A percentile compares a stretch with the other conserved stretches of the same genome.
Evolutionary conservation across 73 alveolate species (phyloP).

Genomic region (Diophrys appendiculata): DNA sequence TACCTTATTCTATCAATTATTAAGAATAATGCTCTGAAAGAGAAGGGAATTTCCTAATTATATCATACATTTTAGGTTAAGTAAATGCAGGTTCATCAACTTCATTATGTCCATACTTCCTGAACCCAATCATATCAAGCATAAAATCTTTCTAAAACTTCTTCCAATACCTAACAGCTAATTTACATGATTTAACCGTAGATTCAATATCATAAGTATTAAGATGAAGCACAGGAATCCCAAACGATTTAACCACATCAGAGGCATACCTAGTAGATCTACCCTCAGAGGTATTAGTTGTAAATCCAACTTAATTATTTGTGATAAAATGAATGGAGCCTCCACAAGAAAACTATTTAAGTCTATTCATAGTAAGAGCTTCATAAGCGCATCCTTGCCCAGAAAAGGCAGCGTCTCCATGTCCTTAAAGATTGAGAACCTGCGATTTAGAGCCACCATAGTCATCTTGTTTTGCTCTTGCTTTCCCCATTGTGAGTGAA

Average conservation of each 20-base stretch:
- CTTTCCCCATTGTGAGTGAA: conserved; percentile 81
- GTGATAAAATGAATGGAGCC: conserved; percentile 85
- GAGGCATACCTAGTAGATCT: conserved; percentile 66
- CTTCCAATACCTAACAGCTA: conserved; percentile 78
- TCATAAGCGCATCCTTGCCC: conserved; percentile 92
- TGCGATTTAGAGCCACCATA: conserved; percentile 42
- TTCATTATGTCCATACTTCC: conserved; percentile 87
- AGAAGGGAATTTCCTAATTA: conserved; percentile 56
- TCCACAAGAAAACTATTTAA: conserved; percentile 62
- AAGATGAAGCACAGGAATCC: conserved; percentile 71
- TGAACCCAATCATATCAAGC: conserved; percentile 72
- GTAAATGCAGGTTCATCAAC: conserved; percentile 83
- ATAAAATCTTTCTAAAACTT: conserved; percentile 69
- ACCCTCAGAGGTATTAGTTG: conserved; percentile 75
- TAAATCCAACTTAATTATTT: conserved; percentile 90
- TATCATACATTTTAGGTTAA: conserved; percentile 77
- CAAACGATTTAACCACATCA: conserved; percentile 71
- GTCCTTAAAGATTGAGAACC: conserved; percentile 71
- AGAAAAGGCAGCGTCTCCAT: conserved; percentile 95
- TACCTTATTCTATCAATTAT: conserved; percentile 55
- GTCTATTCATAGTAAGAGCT: conserved; percentile 60
- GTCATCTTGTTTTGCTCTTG: conserved; percentile 83
- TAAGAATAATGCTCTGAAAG: conserved; percentile 58
- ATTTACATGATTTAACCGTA: conserved; percentile 60
- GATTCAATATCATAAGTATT: conserved; percentile 76